These are phyloP conservation scores for Colletotrichum cordylinicola DNA, from an alignment of 2,329 filamentous ascomycete genomes.

Conservation along the genomic window DNA sequence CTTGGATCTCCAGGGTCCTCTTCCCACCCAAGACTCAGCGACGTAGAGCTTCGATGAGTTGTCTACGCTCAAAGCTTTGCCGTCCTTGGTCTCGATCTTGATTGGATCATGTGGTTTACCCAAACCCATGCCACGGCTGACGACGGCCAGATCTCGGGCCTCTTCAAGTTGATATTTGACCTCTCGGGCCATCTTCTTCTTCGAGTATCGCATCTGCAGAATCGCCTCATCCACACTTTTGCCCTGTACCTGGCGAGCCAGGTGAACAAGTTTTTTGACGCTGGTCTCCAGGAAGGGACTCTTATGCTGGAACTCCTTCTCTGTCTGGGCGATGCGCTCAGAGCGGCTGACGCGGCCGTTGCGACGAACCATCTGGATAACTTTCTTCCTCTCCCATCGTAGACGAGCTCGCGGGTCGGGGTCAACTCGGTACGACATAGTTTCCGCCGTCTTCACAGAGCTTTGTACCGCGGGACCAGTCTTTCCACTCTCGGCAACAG, in stretches of 20 bases:
- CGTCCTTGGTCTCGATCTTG: conserved; percentile 76
- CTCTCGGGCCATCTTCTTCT: conserved; percentile 89
- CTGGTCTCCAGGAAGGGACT: conserved; percentile 82
- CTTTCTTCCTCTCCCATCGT: conserved; percentile 83
- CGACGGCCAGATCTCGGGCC: conserved; percentile 82
- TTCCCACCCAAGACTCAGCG: conserved; percentile 90
- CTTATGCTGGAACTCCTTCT: conserved; percentile 61
- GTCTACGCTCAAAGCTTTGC: conserved; percentile 71
- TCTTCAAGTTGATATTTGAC: conserved; percentile 80
- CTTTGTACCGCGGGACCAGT: conserved; percentile 28
- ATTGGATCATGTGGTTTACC: conserved; percentile 39
- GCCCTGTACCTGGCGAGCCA: conserved; percentile 88
- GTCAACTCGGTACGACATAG: conserved; percentile 71
- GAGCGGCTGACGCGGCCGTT: conserved; percentile 70
- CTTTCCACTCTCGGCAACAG: conserved; percentile 38
- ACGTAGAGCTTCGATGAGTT: conserved; percentile 89
- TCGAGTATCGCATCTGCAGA: conserved; percentile 91
- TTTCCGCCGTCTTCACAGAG: conserved; percentile 47
- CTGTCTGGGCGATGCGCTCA: conserved; percentile 70
- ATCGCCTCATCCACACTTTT: conserved; percentile 96
- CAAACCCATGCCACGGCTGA: conserved; percentile 84
- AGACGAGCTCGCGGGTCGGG: conserved; percentile 75
- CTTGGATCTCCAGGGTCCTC: conserved; percentile 65
- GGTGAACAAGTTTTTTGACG: conserved; percentile 87
- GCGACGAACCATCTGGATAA: conserved; percentile 75